phyloP scores from a whole-genome alignment of 148 eudicot genomes.

The Cornus kousa region DNA sequence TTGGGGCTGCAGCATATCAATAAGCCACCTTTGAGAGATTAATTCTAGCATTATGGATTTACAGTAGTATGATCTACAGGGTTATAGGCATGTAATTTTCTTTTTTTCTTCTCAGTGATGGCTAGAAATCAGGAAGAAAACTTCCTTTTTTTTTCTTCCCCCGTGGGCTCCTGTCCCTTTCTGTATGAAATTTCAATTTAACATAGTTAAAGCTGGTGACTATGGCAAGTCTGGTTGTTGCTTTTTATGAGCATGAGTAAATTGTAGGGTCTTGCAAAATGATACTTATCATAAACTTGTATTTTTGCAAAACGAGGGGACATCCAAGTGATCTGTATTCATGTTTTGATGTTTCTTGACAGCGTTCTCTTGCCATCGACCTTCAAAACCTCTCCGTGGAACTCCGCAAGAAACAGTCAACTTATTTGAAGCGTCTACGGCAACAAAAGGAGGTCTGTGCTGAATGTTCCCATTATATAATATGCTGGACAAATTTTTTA shows the following conservation, averaged over 20 bases:
- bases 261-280: not conserved
- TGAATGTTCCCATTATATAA: not conserved
- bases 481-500: not conserved
- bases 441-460: conserved; percentile 77
- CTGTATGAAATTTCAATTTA: not conserved
- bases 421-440: conserved; percentile 80
- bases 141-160: not conserved
- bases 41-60: not conserved
- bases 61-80: not conserved
- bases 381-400: conserved; percentile 92
- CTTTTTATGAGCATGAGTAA: not conserved
- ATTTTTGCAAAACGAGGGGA: not conserved
- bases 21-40: not conserved
- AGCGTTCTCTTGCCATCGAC: conserved; percentile 97
- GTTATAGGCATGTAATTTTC: not conserved
- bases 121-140: not conserved
- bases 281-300: not conserved
- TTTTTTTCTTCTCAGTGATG: not conserved
- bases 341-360: conserved; percentile 18
- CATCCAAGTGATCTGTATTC: not conserved
- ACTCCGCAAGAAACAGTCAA: conserved; percentile 88
- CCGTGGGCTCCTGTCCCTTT: not conserved
- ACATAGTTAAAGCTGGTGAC: not conserved
- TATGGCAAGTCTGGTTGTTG: not conserved
- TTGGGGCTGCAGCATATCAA: too few relatives aligned